A percentile compares a stretch with the other conserved stretches of the same genome.
Evolutionary conservation across 331 rosid genomes (phyloP).

Genomic region (Malus hybrid): DNA sequence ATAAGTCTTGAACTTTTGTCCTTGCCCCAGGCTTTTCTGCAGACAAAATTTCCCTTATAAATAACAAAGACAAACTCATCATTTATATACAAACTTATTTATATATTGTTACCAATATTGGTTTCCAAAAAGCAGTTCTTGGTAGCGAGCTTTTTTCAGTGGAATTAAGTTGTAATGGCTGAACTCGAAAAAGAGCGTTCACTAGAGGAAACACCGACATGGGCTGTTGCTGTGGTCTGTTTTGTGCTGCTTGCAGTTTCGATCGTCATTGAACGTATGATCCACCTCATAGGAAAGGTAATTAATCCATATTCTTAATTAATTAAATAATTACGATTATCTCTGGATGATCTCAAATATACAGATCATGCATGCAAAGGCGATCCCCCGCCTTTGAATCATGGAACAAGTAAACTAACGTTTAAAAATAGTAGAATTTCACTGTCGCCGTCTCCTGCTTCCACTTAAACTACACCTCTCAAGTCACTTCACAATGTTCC

Average conservation of each 20-base stretch:
- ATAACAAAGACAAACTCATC: neutral
- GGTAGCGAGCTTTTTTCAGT: neutral
- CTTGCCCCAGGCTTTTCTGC: neutral
- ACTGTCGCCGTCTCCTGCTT: no score
- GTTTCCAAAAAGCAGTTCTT: neutral
- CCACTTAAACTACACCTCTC: no score
- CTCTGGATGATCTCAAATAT: no score
- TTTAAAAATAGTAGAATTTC: no score
- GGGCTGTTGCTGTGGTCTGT: slow-evolving; percentile 89
- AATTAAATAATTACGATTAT: neutral
- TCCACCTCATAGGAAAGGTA: slow-evolving; percentile 60
- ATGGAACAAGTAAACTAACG: no score
- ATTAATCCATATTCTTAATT: neutral
- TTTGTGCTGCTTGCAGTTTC: slow-evolving; percentile 60
- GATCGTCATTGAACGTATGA: slow-evolving; percentile 48
- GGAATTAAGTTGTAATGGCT: neutral
- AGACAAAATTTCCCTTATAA: neutral
- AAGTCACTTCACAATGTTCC: no score
- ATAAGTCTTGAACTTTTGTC: neutral
- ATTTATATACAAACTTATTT: no score
- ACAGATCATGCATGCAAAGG: neutral
- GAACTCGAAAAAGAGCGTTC: slow-evolving; percentile 23
- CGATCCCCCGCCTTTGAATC: no score
- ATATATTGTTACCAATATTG: no score
- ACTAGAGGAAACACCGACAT: slow-evolving; percentile 66